Evolutionary conservation across 192 early-diverging fungal species (phyloP).

Genomic region (Coemansia sp.): DNA sequence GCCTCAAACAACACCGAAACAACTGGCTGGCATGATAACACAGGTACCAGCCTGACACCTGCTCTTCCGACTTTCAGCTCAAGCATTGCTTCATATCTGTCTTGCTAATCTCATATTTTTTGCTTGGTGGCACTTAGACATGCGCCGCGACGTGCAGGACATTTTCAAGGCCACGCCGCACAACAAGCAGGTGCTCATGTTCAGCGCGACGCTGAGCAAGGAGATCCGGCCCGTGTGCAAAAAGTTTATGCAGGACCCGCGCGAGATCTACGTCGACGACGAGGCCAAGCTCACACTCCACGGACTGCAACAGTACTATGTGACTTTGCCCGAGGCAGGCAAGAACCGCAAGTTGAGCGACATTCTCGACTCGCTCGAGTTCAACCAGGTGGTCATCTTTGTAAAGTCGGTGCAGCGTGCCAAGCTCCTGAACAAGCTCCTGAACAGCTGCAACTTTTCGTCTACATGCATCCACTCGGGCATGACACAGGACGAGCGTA

Average conservation of each 20-base stretch:
- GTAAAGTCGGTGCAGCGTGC: slow-evolving; percentile 89
- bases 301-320: slow-evolving; percentile 94
- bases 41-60: slow-evolving; percentile 32
- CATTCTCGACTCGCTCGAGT: slow-evolving; percentile 89
- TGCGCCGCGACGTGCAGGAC: slow-evolving; percentile 95
- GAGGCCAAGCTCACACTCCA: slow-evolving; percentile 97
- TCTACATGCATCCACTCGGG: slow-evolving; percentile 88
- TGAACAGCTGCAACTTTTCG: slow-evolving; percentile 90
- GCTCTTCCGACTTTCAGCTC: slow-evolving; percentile 63
- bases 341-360: slow-evolving; percentile 96
- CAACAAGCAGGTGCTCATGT: slow-evolving; percentile 99
- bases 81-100: slow-evolving; percentile 29
- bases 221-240: slow-evolving; percentile 92
- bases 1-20: slow-evolving; percentile 30
- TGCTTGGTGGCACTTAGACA: slow-evolving; percentile 62
- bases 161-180: slow-evolving; percentile 93
- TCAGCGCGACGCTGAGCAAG: slow-evolving; percentile 90
- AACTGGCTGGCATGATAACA: slow-evolving; percentile 33
- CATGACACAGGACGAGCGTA: slow-evolving; percentile 90
- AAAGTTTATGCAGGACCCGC: slow-evolving; percentile 96
- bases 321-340: slow-evolving; percentile 74
- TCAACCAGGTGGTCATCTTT: slow-evolving; percentile 98
- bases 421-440: slow-evolving; percentile 79
- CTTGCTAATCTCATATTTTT: too few species aligned
- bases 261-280: slow-evolving; percentile 97